Conservation (phyloP, 371 early-diverging fungal species). For the Blakeslea trispora region DNA sequence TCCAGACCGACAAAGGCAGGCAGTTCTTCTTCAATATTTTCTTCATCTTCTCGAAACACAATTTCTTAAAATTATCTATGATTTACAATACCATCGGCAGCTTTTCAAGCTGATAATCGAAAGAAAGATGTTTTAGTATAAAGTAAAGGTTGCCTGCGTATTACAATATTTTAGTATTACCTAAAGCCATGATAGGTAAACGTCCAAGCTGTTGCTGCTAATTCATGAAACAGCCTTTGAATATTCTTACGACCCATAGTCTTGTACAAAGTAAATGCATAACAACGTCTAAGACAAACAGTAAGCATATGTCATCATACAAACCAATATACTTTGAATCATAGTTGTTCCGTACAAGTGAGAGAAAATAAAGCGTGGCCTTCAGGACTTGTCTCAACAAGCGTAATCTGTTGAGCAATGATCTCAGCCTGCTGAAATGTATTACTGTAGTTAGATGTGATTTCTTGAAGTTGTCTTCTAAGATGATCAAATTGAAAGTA, state of each 20-base stretch:
- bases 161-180: background rate
- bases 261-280: background rate
- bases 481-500: no score
- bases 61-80: background rate
- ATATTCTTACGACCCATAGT: background rate
- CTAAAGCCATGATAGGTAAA: conserved; percentile 2
- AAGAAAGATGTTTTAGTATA: background rate
- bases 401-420: no score
- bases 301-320: background rate
- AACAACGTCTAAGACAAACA: background rate
- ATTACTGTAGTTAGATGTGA: no score
- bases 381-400: no score
- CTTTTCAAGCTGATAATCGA: background rate
- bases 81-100: background rate
- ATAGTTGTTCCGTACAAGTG: background rate
- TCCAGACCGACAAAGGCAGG: no score
- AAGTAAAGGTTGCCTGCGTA: background rate
- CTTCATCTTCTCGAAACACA: background rate
- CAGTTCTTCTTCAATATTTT: no score
- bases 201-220: background rate
- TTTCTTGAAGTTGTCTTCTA: no score
- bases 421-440: no score
- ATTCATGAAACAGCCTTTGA: background rate
- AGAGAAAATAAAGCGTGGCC: background rate
- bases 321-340: background rate